phyloP scores from a whole-genome alignment of 768 basidiomycete species.

The Baorangia bicolor region DNA sequence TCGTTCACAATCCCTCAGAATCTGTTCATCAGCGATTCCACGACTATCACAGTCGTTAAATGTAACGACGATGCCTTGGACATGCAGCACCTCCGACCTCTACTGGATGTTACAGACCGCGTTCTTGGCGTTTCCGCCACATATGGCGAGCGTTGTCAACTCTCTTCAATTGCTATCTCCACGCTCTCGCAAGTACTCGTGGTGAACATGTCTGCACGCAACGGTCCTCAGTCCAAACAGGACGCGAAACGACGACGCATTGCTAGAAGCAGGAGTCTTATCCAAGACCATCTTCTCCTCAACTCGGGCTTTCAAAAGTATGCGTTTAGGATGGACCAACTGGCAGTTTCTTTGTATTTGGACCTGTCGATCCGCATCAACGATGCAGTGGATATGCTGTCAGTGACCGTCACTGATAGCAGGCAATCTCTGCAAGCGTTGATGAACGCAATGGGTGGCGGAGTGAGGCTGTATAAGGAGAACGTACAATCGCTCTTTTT shows the following conservation, averaged over 20 bases:
- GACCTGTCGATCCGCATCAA: slow-evolving; percentile 39
- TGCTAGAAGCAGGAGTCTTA: slow-evolving; percentile 15
- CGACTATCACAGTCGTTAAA: slow-evolving; percentile 29
- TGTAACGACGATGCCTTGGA: slow-evolving; percentile 29
- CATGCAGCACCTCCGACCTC: slow-evolving; percentile 22
- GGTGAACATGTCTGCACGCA: slow-evolving; percentile 29
- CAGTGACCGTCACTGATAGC: slow-evolving; percentile 16
- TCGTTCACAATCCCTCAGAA: slow-evolving; percentile 32
- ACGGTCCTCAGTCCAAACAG: not conserved
- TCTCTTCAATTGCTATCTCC: slow-evolving; percentile 42
- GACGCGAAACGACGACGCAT: not conserved
- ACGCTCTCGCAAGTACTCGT: slow-evolving; percentile 36
- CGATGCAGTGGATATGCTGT: slow-evolving; percentile 43
- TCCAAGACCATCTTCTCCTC: slow-evolving; percentile 36
- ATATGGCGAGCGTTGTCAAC: slow-evolving; percentile 35
- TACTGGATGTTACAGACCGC: slow-evolving; percentile 28
- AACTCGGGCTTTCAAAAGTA: slow-evolving; percentile 31
- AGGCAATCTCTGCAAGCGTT: slow-evolving; percentile 37
- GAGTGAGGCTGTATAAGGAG: slow-evolving; percentile 24
- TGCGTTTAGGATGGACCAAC: slow-evolving; percentile 47
- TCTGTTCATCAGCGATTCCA: slow-evolving; percentile 30
- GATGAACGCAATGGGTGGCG: slow-evolving; percentile 40
- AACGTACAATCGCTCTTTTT: slow-evolving; percentile 34
- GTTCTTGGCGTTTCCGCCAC: slow-evolving; percentile 44
- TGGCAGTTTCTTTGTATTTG: slow-evolving; percentile 39